Conservation (phyloP, 495 filamentous ascomycete genomes). For the Penicillium flavigenum region DNA sequence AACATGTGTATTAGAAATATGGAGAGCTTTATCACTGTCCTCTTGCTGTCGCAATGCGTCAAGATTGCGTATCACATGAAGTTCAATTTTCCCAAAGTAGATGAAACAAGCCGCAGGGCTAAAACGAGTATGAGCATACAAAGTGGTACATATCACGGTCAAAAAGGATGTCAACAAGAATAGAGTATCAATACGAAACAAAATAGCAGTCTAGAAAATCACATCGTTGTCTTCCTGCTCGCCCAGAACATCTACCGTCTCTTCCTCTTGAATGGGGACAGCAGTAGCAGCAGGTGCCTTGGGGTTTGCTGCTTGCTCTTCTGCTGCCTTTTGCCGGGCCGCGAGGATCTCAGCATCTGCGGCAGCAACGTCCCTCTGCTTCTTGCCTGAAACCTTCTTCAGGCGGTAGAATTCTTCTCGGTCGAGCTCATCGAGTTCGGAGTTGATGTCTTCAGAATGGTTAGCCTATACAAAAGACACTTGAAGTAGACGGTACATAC, state of each 20-base stretch:
- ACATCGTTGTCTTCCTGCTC: constrained; percentile 90
- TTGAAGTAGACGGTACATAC: constrained; percentile 43
- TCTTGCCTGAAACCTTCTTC: constrained; percentile 98
- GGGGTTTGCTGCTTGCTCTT: constrained; percentile 29
- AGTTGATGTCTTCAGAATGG: constrained; percentile 77
- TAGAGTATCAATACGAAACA: constrained; percentile 14
- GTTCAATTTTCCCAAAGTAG: constrained; percentile 16
- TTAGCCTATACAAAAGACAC: constrained; percentile 18
- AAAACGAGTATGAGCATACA: constrained; percentile 12
- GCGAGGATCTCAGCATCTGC: constrained; percentile 70
- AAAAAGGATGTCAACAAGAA: constrained; percentile 18
- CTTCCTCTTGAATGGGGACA: constrained; percentile 29
- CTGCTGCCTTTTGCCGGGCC: constrained; percentile 52
- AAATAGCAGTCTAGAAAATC: constrained; percentile 68
- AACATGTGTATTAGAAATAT: constrained; percentile 24
- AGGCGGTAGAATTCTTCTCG: constrained; percentile 97
- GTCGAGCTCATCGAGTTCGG: constrained; percentile 96
- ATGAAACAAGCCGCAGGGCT: constrained; percentile 9
- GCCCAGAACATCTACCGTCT: constrained; percentile 68
- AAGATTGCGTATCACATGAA: constrained; percentile 10
- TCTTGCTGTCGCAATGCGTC: constrained; percentile 6
- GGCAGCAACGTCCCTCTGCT: constrained; percentile 76
- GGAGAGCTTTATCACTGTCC: constrained; percentile 16
- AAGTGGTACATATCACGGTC: constrained; percentile 28
- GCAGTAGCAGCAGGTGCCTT: constrained; percentile 31